Conservation (phyloP, 2,329 filamentous ascomycete species). For the Colletotrichum navitas region DNA sequence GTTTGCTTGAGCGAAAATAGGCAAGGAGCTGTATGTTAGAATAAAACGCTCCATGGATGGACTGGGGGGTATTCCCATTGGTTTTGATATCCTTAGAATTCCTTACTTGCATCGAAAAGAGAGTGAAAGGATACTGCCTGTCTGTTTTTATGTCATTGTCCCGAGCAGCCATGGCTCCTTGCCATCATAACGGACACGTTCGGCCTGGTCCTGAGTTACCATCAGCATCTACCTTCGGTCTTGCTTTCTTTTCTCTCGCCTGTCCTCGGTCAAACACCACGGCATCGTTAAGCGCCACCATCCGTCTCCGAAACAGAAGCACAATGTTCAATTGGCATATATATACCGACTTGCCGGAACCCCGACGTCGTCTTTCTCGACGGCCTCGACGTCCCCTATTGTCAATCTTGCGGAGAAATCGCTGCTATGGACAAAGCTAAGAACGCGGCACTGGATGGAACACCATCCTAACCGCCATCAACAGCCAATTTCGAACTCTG, state of each 20-base stretch:
- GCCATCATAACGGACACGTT: not conserved
- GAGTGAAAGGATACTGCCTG: not conserved
- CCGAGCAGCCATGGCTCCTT: not conserved
- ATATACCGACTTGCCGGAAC: conserved; percentile 1
- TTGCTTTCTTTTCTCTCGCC: not conserved
- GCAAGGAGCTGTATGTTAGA: conserved; percentile 18
- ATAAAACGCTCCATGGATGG: not conserved
- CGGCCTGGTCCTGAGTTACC: not conserved
- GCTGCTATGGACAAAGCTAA: not conserved
- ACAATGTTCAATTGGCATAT: conserved; percentile 10
- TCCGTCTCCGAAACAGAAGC: not conserved
- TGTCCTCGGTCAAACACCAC: not conserved
- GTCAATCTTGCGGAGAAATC: not conserved
- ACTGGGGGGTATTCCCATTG: not conserved
- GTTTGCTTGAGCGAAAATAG: conserved; percentile 67
- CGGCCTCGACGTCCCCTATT: not conserved
- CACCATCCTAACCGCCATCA: not conserved
- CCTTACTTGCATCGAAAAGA: not conserved
- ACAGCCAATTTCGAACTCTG: not conserved
- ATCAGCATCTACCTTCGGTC: not conserved
- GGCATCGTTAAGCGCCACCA: not conserved
- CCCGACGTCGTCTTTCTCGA: conserved; percentile 1
- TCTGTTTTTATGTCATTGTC: not conserved
- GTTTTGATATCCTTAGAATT: conserved; percentile 11
- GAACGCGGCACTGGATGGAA: not conserved